Percentiles rank a stretch among this genome's conserved stretches.
Evolutionary conservation across 2,329 filamentous ascomycete genomes (phyloP).

Genomic region (Leptographium flavum): DNA sequence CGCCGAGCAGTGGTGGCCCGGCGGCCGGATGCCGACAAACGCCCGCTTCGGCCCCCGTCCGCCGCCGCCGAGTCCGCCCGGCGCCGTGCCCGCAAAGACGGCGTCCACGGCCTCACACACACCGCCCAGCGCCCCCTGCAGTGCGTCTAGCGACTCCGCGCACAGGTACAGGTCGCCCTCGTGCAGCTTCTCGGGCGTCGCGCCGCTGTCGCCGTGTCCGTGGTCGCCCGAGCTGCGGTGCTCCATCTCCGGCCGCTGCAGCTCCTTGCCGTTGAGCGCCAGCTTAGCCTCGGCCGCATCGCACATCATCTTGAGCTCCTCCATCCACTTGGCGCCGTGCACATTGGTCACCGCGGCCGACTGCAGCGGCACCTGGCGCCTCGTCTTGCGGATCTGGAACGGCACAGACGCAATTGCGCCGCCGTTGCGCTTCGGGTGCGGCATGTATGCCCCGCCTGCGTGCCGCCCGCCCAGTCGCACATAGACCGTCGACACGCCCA

Average conservation of each 20-base stretch:
- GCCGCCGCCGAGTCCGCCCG: constrained; percentile 11
- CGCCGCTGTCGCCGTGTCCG: constrained; percentile 8
- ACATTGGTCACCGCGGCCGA: constrained; percentile 77
- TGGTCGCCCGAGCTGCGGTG: constrained; percentile 19
- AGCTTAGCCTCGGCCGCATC: constrained; percentile 64
- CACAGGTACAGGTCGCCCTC: constrained; percentile 87
- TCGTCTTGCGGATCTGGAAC: constrained; percentile 75
- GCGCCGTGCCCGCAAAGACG: constrained; percentile 41
- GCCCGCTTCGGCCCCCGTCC: constrained; percentile 40
- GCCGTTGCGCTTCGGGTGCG: constrained; percentile 47
- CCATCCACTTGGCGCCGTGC: constrained; percentile 87
- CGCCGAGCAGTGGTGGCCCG: constrained; percentile 89
- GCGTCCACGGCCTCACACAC: constrained; percentile 86
- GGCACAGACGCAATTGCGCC: constrained; percentile 46
- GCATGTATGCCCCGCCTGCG: constrained; percentile 51
- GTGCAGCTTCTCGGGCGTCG: constrained; percentile 47
- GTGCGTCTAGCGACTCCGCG: constrained; percentile 67
- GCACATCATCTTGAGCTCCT: constrained; percentile 77
- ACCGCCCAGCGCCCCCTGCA: constrained; percentile 83
- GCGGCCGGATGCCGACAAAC: constrained; percentile 85
- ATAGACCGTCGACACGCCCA: constrained; percentile 78
- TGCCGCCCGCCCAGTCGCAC: constrained; percentile 78
- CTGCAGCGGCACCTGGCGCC: constrained; percentile 53
- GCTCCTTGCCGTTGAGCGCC: constrained; percentile 62
- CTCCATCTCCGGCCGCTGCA: constrained; percentile 53